These are phyloP conservation scores for Pleurotus pulmonarius DNA, from an alignment of 768 basidiomycete species.

Conservation along the genomic window DNA sequence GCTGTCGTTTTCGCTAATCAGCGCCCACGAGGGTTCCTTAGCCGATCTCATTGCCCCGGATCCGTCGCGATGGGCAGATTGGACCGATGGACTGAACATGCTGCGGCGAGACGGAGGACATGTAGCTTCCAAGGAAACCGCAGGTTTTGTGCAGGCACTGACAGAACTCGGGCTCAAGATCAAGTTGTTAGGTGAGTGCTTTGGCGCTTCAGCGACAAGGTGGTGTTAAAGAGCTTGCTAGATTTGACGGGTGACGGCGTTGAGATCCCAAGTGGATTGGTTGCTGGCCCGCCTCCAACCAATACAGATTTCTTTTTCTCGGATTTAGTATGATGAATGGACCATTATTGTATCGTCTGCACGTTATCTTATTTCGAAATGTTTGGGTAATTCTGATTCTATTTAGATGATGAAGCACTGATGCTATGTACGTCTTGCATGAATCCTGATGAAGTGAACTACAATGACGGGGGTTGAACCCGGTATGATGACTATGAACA, in stretches of 20 bases:
- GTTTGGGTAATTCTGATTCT: no score
- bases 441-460: no score
- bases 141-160: slow-evolving; percentile 78
- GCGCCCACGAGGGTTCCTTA: slow-evolving; percentile 63
- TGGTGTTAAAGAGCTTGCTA: slow-evolving; percentile 20
- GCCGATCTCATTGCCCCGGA: slow-evolving; percentile 80
- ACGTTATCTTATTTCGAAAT: no score
- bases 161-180: slow-evolving; percentile 93
- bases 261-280: slow-evolving; percentile 79
- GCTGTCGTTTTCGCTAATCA: slow-evolving; percentile 75
- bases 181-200: slow-evolving; percentile 70
- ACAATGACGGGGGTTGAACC: slow-evolving; percentile 84
- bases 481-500: slow-evolving; percentile 41
- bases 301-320: slow-evolving; percentile 88
- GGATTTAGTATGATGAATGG: slow-evolving; percentile 34
- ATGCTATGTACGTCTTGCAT: no score
- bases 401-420: no score
- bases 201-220: no score
- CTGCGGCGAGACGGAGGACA: slow-evolving; percentile 78
- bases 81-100: slow-evolving; percentile 93
- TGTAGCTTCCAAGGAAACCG: slow-evolving; percentile 81
- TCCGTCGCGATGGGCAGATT: slow-evolving; percentile 82
- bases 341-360: no score
- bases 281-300: slow-evolving; percentile 73
- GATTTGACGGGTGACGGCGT: slow-evolving; percentile 89